These are phyloP conservation scores for Cryphonectria nitschkei DNA, from an alignment of 2,329 filamentous ascomycete genomes.

Conservation along the genomic window DNA sequence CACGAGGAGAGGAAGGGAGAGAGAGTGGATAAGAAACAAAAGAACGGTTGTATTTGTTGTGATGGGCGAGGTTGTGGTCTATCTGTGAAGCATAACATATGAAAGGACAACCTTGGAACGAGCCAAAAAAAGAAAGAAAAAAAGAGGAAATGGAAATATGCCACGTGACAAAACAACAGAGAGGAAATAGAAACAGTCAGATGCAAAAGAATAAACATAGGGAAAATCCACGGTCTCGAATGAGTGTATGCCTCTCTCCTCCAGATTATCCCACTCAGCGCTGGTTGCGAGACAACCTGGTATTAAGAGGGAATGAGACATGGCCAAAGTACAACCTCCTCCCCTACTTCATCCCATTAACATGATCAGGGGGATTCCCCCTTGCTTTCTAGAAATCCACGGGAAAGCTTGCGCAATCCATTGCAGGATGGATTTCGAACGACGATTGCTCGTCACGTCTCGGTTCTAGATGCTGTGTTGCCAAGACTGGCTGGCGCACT, in stretches of 20 bases:
- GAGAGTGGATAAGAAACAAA: background rate
- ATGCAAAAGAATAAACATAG: background rate
- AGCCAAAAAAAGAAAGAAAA: background rate
- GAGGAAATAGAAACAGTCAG: background rate
- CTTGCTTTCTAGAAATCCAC: background rate
- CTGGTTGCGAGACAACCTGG: background rate
- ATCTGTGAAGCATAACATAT: background rate
- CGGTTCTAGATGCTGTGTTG: slow-evolving; percentile 19
- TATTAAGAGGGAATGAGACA: background rate
- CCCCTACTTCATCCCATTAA: background rate
- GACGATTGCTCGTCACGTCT: slow-evolving; percentile 29
- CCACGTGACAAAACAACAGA: slow-evolving; percentile 7
- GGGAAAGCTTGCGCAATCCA: slow-evolving; percentile 1
- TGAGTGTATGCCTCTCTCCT: background rate
- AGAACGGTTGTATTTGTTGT: background rate
- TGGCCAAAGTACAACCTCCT: background rate
- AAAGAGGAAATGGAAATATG: background rate
- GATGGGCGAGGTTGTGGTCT: background rate
- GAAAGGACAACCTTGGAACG: background rate
- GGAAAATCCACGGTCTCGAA: slow-evolving; percentile 1
- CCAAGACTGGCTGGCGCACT: slow-evolving; percentile 5
- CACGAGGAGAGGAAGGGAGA: background rate
- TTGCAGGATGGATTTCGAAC: slow-evolving; percentile 6
- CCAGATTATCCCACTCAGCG: background rate
- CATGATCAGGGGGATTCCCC: background rate